Conservation (phyloP, 2,329 filamentous ascomycete species). For the Aspergillus tanneri region DNA sequence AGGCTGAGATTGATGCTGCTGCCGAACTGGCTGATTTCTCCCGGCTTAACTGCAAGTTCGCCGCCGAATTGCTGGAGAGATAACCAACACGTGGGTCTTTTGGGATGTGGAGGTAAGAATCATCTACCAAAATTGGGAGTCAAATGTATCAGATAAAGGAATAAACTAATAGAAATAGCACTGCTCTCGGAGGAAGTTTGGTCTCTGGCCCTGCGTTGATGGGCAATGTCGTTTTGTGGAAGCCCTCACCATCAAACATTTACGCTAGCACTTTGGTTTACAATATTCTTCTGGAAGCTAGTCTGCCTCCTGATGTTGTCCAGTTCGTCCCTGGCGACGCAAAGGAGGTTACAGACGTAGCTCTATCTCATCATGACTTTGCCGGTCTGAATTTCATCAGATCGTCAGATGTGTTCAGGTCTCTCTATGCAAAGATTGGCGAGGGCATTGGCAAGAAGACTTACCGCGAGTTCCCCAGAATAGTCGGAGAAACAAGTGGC, state of each 20-base stretch:
- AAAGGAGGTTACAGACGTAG: conserved; percentile 73
- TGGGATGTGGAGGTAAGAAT: conserved; percentile 86
- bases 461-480: conserved; percentile 78
- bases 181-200: conserved; percentile 85
- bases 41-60: conserved; percentile 64
- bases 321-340: conserved; percentile 91
- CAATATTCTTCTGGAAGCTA: conserved; percentile 87
- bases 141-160: too few relatives aligned
- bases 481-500: conserved; percentile 84
- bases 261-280: conserved; percentile 85
- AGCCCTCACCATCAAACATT: conserved; percentile 83
- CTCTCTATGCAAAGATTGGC: conserved; percentile 81
- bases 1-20: conserved; percentile 91
- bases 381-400: conserved; percentile 88
- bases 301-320: conserved; percentile 81
- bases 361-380: conserved; percentile 74
- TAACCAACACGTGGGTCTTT: conserved; percentile 79
- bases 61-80: conserved; percentile 79
- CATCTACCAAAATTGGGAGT: too few relatives aligned
- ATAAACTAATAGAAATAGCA: too few relatives aligned
- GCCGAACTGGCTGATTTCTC: conserved; percentile 89
- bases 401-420: conserved; percentile 83
- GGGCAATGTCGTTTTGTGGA: conserved; percentile 95
- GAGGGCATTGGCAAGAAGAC: conserved; percentile 72
- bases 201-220: conserved; percentile 78